Base-by-base conservation (phyloP, 1,139 yeast species). In the Nakaseomyces sp. region DNA sequence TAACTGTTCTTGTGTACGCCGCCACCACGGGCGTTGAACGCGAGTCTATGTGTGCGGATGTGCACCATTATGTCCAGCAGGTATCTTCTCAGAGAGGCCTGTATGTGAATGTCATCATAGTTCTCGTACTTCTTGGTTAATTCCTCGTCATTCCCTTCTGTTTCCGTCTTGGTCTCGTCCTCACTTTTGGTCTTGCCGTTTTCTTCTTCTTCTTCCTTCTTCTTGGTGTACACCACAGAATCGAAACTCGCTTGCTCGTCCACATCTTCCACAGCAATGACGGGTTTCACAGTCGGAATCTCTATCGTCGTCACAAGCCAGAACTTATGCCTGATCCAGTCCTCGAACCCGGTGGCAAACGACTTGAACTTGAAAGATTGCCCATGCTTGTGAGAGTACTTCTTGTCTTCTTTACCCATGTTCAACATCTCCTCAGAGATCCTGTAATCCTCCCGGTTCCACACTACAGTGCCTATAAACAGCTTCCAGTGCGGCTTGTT, bases 1-100 rank as follows among this genome's bases (percentile, higher is more conserved):
- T 57, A 43, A 4, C 64, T 50, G 8, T 45, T 45, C 1, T 61
- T 52, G 37, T 50, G 51, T 2, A 55, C 53, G 3, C 66, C 66
- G 5, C 65, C 67, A 8, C 59, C 63, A 43, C 53, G 55, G 12
- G 58, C 56, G 33, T 53, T 57, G 26, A 54, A 52, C 12, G 57
- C 44, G 15, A 63, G 47, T 33, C 64, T 43, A 45, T 63, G 66
- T 52, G 58, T 54, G 37, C 66, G 46, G 16, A 61, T 37, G 42
- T 61, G 66, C 5, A 63, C 53, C 45, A 61, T 53, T 5, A 63
- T 48, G 44, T 63, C 66, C 32, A 60, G 49, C n/a, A 61, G 53
- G 46, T 61, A 61, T 31, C 63, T 53, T 28, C 52, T 50, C 20
- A 61, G 44, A 8, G 52, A 45, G n/a, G 57, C 51, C 20, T 53